These are phyloP conservation scores for Filobasidium floriforme DNA, from an alignment of 768 basidiomycete species.

Conservation along the genomic window DNA sequence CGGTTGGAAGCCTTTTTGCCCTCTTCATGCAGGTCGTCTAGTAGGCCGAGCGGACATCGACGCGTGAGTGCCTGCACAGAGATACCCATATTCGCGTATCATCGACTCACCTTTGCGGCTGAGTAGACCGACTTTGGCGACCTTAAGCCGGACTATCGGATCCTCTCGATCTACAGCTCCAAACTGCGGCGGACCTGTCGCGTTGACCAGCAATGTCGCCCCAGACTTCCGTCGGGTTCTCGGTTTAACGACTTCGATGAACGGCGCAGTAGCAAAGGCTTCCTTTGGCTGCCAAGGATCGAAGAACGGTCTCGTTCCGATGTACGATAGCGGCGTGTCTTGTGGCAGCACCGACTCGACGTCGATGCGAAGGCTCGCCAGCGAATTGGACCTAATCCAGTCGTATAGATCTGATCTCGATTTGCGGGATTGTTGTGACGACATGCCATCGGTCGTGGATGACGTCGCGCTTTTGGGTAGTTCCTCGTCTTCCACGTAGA, in stretches of 20 bases:
- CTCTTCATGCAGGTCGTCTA: slow-evolving; percentile 60
- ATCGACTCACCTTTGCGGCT: slow-evolving; percentile 56
- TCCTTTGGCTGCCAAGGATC: slow-evolving; percentile 37
- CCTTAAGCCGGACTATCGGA: slow-evolving; percentile 50
- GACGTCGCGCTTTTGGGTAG: neutral
- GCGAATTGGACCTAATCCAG: slow-evolving; percentile 52
- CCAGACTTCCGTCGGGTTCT: slow-evolving; percentile 19
- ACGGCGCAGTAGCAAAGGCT: slow-evolving; percentile 37
- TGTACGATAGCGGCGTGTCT: slow-evolving; percentile 42
- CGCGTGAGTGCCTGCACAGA: neutral
- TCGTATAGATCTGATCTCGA: slow-evolving; percentile 65
- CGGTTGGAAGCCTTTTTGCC: slow-evolving; percentile 67
- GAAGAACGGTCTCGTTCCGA: slow-evolving; percentile 41
- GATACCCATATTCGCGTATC: neutral
- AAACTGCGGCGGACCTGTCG: slow-evolving; percentile 9
- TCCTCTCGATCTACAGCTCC: slow-evolving; percentile 3
- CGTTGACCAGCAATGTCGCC: slow-evolving; percentile 12
- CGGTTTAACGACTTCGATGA: slow-evolving; percentile 29
- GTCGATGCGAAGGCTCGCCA: slow-evolving; percentile 33
- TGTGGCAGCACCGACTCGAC: slow-evolving; percentile 36
- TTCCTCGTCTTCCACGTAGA: slow-evolving; percentile 77
- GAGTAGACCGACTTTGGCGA: slow-evolving; percentile 73
- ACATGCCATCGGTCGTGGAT: slow-evolving; percentile 3
- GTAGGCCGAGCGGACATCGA: neutral
- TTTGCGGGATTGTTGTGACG: slow-evolving; percentile 16